Conservation (phyloP, 1,284 basidiomycete genomes). For the Cutaneotrichosporon curvatum region DNA sequence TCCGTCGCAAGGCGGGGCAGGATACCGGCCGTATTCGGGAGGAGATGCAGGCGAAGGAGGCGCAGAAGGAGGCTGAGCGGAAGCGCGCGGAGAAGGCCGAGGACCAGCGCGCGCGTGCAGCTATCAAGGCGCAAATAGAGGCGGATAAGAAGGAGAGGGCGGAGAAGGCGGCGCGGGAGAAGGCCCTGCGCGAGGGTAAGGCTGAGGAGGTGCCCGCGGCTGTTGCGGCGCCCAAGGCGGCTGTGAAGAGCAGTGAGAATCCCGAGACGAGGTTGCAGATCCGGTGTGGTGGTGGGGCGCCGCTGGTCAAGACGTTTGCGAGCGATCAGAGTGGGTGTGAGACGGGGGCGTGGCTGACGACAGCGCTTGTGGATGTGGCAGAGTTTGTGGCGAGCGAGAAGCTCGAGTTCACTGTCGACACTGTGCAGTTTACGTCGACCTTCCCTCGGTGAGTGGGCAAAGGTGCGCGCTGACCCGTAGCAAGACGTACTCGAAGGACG, state of each 20-base stretch:
- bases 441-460: constrained; percentile 64
- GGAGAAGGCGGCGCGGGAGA: constrained; percentile 77
- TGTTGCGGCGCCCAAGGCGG: constrained; percentile 33
- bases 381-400: constrained; percentile 73
- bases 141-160: constrained; percentile 72
- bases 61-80: constrained; percentile 68
- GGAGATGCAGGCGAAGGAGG: constrained; percentile 69
- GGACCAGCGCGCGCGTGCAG: constrained; percentile 72
- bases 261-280: constrained; percentile 76
- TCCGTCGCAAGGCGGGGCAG: constrained; percentile 78
- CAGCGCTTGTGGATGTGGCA: constrained; percentile 66
- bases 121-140: constrained; percentile 85
- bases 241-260: constrained; percentile 62
- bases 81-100: constrained; percentile 75
- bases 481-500: constrained; percentile 38
- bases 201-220: constrained; percentile 39
- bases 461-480: constrained; percentile 13
- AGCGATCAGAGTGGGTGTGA: constrained; percentile 54
- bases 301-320: constrained; percentile 68
- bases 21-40: constrained; percentile 67
- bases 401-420: constrained; percentile 62
- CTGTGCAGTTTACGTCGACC: constrained; percentile 64
- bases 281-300: constrained; percentile 68
- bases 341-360: constrained; percentile 43
- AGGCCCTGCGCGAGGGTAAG: constrained; percentile 71